phyloP scores from a whole-genome alignment of 805 yeast species.

The Candida peoriensis region DNA sequence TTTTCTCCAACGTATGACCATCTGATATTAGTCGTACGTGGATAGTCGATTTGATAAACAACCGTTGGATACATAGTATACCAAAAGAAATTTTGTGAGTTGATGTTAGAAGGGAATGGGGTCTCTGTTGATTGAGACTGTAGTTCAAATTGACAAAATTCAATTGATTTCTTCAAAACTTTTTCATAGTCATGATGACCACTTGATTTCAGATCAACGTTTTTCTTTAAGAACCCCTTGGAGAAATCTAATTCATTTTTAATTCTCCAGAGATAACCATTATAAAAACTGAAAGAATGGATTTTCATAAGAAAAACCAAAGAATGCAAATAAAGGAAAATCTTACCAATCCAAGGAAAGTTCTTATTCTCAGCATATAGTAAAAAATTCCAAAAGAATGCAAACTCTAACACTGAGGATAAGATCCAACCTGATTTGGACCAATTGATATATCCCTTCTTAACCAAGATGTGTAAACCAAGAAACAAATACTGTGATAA shows the following conservation, averaged over 20 bases:
- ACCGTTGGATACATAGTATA: conserved; percentile 88
- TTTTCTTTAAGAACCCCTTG: conserved; percentile 35
- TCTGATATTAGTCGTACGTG: conserved; percentile 66
- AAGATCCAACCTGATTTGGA: conserved; percentile 54
- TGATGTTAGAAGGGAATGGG: conserved; percentile 71
- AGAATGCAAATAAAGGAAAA: conserved; percentile 78
- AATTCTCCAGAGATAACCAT: conserved; percentile 81
- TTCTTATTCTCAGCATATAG: conserved; percentile 48
- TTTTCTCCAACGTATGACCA: conserved; percentile 67
- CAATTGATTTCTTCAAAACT: conserved; percentile 41
- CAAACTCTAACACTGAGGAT: conserved; percentile 53
- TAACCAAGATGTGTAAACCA: conserved; percentile 51
- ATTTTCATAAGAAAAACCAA: conserved; percentile 89
- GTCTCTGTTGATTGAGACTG: conserved; percentile 42
- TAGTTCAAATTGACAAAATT: conserved; percentile 72
- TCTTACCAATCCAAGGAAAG: conserved; percentile 88
- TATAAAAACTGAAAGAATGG: conserved; percentile 90
- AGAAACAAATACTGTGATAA: conserved; percentile 56
- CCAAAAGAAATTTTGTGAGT: conserved; percentile 58
- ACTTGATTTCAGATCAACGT: conserved; percentile 24
- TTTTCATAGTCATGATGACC: conserved; percentile 17
- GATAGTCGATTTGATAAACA: conserved; percentile 78
- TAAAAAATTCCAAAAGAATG: conserved; percentile 48
- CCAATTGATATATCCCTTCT: conserved; percentile 52
- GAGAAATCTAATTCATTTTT: conserved; percentile 49